A percentile compares a stretch with the other conserved stretches of the same genome.
phyloP scores from a whole-genome alignment of 1,284 basidiomycete genomes.

The Ustilago xerochloae region DNA sequence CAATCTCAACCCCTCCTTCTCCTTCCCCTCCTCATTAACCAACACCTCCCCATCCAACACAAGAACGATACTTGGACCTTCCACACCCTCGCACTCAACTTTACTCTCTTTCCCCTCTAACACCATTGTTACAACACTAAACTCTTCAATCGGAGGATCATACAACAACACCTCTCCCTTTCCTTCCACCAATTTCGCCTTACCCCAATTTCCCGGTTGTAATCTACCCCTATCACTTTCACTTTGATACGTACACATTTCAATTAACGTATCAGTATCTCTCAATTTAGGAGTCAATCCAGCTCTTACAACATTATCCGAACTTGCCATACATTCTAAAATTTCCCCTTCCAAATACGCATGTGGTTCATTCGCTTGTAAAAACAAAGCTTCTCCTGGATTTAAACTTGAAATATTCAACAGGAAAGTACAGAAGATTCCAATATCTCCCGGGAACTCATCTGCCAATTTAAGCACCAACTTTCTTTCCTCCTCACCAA shows the following conservation, averaged over 20 bases:
- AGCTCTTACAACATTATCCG: conserved; percentile 96
- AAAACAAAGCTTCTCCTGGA: conserved; percentile 89
- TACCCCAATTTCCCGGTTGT: not conserved
- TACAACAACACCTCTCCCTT: conserved; percentile 73
- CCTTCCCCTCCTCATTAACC: conserved; percentile 46
- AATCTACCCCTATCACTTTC: conserved; percentile 71
- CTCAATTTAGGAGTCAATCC: conserved; percentile 96
- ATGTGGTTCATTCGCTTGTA: conserved; percentile 95
- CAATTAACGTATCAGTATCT: conserved; percentile 88
- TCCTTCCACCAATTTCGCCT: not conserved
- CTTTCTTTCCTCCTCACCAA: conserved; percentile 67
- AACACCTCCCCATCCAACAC: conserved; percentile 78
- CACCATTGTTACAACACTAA: conserved; percentile 80
- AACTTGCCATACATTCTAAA: conserved; percentile 67
- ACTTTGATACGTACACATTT: conserved; percentile 87
- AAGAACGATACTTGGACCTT: conserved; percentile 86
- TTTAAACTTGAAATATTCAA: conserved; percentile 85
- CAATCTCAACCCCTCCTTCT: conserved; percentile 10
- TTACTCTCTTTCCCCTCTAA: conserved; percentile 70
- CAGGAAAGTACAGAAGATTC: conserved; percentile 89
- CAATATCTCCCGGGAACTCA: conserved; percentile 94
- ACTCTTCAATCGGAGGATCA: conserved; percentile 94
- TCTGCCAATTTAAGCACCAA: conserved; percentile 79
- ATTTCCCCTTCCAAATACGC: conserved; percentile 80
- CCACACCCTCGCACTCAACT: conserved; percentile 75